Percentiles rank a stretch among this genome's conserved stretches.
Conservation (phyloP, 2,329 filamentous ascomycete species). For the Westerdykella aurantiaca region DNA sequence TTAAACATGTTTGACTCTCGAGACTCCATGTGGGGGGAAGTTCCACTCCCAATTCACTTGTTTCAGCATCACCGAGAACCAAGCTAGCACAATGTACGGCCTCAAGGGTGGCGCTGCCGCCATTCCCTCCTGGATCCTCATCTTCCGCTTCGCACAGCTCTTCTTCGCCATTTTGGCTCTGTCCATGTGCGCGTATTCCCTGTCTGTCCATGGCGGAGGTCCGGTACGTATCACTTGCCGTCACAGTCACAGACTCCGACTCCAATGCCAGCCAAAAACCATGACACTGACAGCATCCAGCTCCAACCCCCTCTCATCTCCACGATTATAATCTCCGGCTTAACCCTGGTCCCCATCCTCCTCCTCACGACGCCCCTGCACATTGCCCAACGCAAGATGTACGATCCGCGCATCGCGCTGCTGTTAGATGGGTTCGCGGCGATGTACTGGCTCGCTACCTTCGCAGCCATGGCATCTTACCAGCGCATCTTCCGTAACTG, state of each 20-base stretch:
- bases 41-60: neutral
- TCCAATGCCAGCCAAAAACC: neutral
- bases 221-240: conserved; percentile 8
- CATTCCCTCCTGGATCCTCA: conserved; percentile 17
- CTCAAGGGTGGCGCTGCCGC: conserved; percentile 7
- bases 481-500: conserved; percentile 12
- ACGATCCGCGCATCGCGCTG: conserved; percentile 15
- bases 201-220: conserved; percentile 15
- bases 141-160: conserved; percentile 23
- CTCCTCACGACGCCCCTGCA: conserved; percentile 14
- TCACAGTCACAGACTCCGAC: neutral
- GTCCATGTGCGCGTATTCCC: conserved; percentile 19
- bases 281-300: conserved; percentile 1
- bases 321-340: conserved; percentile 11
- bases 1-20: neutral
- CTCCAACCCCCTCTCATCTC: conserved; percentile 16
- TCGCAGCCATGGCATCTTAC: conserved; percentile 15
- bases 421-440: conserved; percentile 11
- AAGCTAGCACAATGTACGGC: conserved; percentile 1
- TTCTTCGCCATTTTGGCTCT: conserved; percentile 24
- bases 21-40: neutral
- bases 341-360: conserved; percentile 17
- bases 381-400: conserved; percentile 12
- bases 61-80: neutral
- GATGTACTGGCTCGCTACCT: conserved; percentile 17